A percentile compares a stretch with the other conserved stretches of the same genome.
These are phyloP conservation scores for Panaeolus papilionaceus DNA, from an alignment of 768 basidiomycete species.

Conservation along the genomic window DNA sequence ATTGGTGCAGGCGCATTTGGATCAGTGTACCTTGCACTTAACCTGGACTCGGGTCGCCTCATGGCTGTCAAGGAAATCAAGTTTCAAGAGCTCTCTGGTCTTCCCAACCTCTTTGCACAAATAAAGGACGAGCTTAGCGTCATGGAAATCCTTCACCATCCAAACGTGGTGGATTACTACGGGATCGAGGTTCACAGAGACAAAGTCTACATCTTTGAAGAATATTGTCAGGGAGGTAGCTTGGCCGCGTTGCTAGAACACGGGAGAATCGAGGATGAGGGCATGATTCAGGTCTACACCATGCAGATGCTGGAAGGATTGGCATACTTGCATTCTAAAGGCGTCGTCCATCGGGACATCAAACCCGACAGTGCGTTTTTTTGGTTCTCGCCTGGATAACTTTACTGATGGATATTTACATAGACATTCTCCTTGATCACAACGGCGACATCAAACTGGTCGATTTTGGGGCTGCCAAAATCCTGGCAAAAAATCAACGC, in stretches of 20 bases:
- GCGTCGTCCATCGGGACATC: conserved; percentile 95
- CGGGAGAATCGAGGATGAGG: conserved; percentile 96
- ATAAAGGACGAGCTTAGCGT: conserved; percentile 96
- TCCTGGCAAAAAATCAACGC: conserved; percentile 88
- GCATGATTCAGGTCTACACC: conserved; percentile 93
- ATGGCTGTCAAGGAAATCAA: conserved; percentile 99
- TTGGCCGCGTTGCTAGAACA: conserved; percentile 88
- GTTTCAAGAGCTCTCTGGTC: conserved; percentile 89
- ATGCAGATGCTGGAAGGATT: conserved; percentile 97
- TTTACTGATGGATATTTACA: conserved; percentile 19
- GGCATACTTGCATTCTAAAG: conserved; percentile 90
- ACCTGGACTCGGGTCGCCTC: conserved; percentile 91
- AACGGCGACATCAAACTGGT: conserved; percentile 94
- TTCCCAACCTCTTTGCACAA: conserved; percentile 88
- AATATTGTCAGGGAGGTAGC: conserved; percentile 97
- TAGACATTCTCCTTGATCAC: conserved; percentile 93
- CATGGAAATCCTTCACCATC: conserved; percentile 98
- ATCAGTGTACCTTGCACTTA: conserved; percentile 98
- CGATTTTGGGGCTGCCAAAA: conserved; percentile 97
- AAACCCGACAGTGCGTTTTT: conserved; percentile 92
- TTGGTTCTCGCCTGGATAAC: conserved; percentile 2
- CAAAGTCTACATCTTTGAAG: conserved; percentile 99
- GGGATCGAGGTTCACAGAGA: conserved; percentile 99
- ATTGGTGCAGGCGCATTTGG: conserved; percentile 99
- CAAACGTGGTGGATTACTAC: conserved; percentile 98